Evolutionary conservation across 2,329 filamentous ascomycete species (phyloP), one percentile per base, ranked within the genome.

Genomic region (Aspergillus puulaauensis): DNA sequence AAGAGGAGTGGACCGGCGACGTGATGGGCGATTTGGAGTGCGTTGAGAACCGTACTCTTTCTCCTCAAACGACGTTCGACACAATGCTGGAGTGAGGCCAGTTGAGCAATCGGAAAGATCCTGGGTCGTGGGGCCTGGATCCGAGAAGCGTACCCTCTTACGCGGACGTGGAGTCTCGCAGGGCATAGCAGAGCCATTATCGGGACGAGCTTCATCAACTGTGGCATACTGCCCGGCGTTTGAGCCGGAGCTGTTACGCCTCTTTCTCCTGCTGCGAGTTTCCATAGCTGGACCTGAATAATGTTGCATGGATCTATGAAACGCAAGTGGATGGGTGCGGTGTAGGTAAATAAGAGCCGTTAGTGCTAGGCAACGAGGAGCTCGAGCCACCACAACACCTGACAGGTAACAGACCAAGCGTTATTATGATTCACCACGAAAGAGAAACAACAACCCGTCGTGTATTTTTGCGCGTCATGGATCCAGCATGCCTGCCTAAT

Each of bases 111-210:
- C 37, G 6, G 55, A 55, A 46, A 54, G 50, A 33, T 66, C 52
- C 17, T 68, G 66, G 33, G 68, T 40, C 33, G 59, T 64, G 43
- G 71, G 70, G 6, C 73, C 73, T 6, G 76, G 73, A 50, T 79
- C 77, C 2, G 79, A 80, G 63, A 80, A 79, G 24, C 79, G 76
- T 37, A 78, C 75, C 61, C 69, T 74, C 61, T 80, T 81, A 39
- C 67, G 68, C 14, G 67, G 74, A 37, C 64, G 68, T 3, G 75
- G 71, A 24, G 72, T 75, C 17, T 56, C 52, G 55, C 57, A 62
- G 17, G 37, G 31, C 21, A 61, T 31, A 35, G 54, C 41, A 9
- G 12, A 17, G 17, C 37, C 21, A 27, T 43, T 39, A 12, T 27
- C 48, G 11, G 46, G 47, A 46, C 55, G 58, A 56, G 45, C 48